Base-by-base conservation (phyloP, 495 filamentous ascomycete species). In the Penicillium angulare region DNA sequence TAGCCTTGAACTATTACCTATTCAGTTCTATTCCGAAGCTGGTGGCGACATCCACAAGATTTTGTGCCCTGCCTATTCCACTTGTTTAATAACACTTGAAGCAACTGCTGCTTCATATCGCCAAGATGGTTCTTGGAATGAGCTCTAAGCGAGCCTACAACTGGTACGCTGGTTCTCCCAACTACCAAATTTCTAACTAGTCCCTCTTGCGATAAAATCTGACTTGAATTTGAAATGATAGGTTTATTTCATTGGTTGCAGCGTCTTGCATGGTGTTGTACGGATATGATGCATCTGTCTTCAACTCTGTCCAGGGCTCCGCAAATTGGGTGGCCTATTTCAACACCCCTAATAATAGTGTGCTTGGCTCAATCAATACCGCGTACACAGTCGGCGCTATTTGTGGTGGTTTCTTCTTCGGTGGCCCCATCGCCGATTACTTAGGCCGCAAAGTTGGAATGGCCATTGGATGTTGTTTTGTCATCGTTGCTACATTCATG, bases 261-360 rank as follows among this genome's bases (percentile, higher is more conserved):
- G 81, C 82, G 57, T 73, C 80, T 64, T 85, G 81, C 59, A 86
- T 86, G 83, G 80, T 84, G 13, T 67, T 86, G 13, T 86, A 84
- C 57, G 82, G 83, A 9, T 86, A 84, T 52, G 82, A 86, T 74
- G 81, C 81, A 21, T 83, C 81, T 1, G 81, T 85, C 8, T 86
- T 76, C 71, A 85, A 85, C 60, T 80, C 81, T 18, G 78, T 84
- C 16, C 81, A 83, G 56, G 78, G 76, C 21, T 81, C 77, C 7
- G 60, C 73, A 7, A 79, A 83, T 54, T 85, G 82, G 82, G 63
- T 78, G 6, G 73, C 71, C 13, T 85, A 72, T 60, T 85, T 86
- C 63, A 69, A 80, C 48, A 47, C 82, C 21, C 74, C 78, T 3
- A 74, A 73, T 43, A 49, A 72, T 2, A 69, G 78, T 26, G 61